phyloP scores from a whole-genome alignment of 2,329 filamentous ascomycete species.

The Neofusicoccum umdonicola region DNA sequence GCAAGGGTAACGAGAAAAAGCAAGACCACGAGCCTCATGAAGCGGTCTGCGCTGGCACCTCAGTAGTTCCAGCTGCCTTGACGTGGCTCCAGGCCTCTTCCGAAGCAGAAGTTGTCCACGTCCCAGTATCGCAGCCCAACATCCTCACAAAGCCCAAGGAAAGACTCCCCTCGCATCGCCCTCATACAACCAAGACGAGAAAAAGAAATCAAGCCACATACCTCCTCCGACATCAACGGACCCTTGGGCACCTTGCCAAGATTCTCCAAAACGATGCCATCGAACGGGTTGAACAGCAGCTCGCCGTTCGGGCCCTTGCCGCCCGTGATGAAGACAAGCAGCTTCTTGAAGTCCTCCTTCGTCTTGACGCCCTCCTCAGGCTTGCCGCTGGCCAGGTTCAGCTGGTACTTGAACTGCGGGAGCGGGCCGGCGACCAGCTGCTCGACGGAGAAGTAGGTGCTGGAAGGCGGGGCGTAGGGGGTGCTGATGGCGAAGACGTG shows the following conservation, averaged over 20 bases:
- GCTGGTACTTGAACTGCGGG: conserved; percentile 78
- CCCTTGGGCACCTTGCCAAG: conserved; percentile 58
- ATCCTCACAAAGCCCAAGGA: no score
- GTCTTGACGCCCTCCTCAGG: conserved; percentile 47
- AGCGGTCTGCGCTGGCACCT: no score
- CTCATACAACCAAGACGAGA: no score
- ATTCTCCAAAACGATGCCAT: conserved; percentile 64
- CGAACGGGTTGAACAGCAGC: conserved; percentile 55
- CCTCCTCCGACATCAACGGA: conserved; percentile 61
- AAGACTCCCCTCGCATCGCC: no score
- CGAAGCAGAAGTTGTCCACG: no score
- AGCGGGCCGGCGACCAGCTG: conserved; percentile 57
- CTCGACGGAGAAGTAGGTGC: conserved; percentile 56
- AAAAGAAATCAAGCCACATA: conserved; percentile 28
- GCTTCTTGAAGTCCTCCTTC: conserved; percentile 63
- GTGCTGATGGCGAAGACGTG: conserved; percentile 80
- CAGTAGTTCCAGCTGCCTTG: no score
- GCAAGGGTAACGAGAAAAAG: not conserved
- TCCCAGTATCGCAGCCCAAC: no score
- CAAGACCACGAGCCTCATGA: no score
- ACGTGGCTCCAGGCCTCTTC: no score
- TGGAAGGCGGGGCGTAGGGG: conserved; percentile 62
- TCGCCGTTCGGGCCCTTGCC: conserved; percentile 58
- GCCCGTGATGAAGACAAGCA: conserved; percentile 71
- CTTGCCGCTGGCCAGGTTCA: conserved; percentile 64